phyloP scores from a whole-genome alignment of 305 asterid species.

The Rubia tinctorum region DNA sequence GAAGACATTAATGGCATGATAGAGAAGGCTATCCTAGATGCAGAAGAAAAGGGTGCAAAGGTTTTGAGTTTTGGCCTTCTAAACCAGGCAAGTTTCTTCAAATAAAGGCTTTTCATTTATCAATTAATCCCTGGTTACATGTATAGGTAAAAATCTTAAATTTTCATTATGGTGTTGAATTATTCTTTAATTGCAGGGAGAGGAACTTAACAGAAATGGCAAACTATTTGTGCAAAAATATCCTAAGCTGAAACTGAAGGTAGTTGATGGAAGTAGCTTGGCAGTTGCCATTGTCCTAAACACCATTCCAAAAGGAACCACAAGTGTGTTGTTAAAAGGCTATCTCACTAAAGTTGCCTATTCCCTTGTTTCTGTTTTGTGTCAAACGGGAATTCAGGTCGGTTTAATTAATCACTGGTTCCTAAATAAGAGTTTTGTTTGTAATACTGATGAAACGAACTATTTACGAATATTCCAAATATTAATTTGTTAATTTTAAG shows the following conservation, averaged over 20 bases:
- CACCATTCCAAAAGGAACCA: constrained; percentile 33
- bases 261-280: constrained; percentile 42
- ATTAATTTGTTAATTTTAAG: too few relatives aligned
- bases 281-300: constrained; percentile 29
- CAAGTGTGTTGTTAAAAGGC: constrained; percentile 24
- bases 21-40: constrained; percentile 67
- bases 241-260: constrained; percentile 27
- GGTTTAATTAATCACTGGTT: background rate
- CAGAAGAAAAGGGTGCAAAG: constrained; percentile 53
- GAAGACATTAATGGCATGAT: constrained; percentile 45
- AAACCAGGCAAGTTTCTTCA: constrained; percentile 47
- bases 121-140: background rate
- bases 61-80: constrained; percentile 68
- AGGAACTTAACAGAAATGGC: constrained; percentile 48
- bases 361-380: constrained; percentile 44
- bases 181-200: constrained; percentile 25
- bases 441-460: background rate
- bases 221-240: constrained; percentile 33
- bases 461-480: background rate
- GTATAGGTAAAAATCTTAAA: too few relatives aligned
- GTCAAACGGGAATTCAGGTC: constrained; percentile 54
- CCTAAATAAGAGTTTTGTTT: background rate
- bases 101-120: too few relatives aligned
- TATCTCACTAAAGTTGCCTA: constrained; percentile 41
- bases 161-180: background rate